These are phyloP conservation scores for Gypsophila paniculata DNA, from an alignment of 179 eudicot genomes.

Conservation along the genomic window DNA sequence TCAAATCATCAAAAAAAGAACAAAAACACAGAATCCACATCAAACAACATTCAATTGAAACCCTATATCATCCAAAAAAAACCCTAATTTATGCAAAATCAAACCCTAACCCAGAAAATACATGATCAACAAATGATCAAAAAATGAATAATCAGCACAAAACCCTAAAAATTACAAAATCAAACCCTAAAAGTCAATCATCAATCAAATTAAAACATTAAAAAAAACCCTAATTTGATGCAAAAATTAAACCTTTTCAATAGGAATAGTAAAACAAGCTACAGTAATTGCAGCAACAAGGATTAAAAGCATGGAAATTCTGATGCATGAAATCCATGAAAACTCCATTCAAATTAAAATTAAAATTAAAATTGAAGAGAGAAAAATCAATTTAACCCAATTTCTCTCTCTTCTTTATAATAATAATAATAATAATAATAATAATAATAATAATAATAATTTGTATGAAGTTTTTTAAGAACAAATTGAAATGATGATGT, in stretches of 20 bases:
- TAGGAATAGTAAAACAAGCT: conserved; percentile 76
- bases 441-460: too few species aligned
- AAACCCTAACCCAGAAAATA: too few species aligned
- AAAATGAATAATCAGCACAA: background rate
- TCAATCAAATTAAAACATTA: background rate
- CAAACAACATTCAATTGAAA: too few species aligned
- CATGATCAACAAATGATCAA: too few species aligned
- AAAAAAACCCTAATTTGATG: background rate
- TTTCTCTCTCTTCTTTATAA: background rate
- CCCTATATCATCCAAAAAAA: too few species aligned
- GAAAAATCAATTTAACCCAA: background rate
- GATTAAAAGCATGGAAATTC: conserved; percentile 47
- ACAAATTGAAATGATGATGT: too few species aligned
- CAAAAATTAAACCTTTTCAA: conserved; percentile 53
- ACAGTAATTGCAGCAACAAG: conserved; percentile 55
- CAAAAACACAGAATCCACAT: too few species aligned
- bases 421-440: too few species aligned
- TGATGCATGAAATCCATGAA: conserved; percentile 47
- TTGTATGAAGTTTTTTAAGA: too few species aligned
- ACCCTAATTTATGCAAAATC: conserved; percentile 13
- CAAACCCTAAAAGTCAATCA: background rate
- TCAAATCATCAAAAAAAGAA: too few species aligned
- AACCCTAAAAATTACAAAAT: too few species aligned
- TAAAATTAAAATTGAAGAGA: background rate
- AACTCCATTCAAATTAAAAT: conserved; percentile 48